Conservation (phyloP, 805 yeast genomes). For the Candida germanica region DNA sequence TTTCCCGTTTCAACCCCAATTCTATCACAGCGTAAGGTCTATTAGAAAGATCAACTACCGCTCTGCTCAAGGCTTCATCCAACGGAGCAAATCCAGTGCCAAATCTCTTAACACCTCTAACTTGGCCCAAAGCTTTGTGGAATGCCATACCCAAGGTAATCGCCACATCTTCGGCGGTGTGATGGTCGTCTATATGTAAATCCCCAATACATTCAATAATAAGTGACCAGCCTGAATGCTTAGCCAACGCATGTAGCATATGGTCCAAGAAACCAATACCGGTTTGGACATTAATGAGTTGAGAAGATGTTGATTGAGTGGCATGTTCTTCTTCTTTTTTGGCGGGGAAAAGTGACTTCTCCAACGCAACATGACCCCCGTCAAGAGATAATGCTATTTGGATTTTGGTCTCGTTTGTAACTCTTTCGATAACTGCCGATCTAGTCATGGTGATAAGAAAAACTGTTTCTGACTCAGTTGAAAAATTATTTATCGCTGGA, state of each 20-base stretch:
- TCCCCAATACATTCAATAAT: constrained; percentile 91
- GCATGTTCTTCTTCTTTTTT: constrained; percentile 48
- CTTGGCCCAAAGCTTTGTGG: constrained; percentile 83
- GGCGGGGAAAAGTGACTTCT: constrained; percentile 51
- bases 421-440: constrained; percentile 55
- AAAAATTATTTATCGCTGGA: too few species aligned
- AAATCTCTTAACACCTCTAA: constrained; percentile 87
- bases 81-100: constrained; percentile 94
- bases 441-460: constrained; percentile 4
- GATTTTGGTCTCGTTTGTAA: constrained; percentile 91
- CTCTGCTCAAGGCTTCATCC: constrained; percentile 93
- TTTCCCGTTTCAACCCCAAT: constrained; percentile 86
- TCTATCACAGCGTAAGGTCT: constrained; percentile 91
- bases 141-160: constrained; percentile 89
- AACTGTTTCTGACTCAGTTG: neutral
- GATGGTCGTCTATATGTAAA: constrained; percentile 95
- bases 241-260: constrained; percentile 95
- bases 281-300: constrained; percentile 75
- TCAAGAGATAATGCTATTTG: constrained; percentile 80
- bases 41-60: constrained; percentile 93
- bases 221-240: constrained; percentile 95
- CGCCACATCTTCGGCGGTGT: constrained; percentile 93
- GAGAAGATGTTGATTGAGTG: constrained; percentile 64
- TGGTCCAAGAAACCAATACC: constrained; percentile 96
- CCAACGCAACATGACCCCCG: constrained; percentile 75